Conservation (phyloP, 176 grass and related monocot species). For the Triticum dicoccoides region DNA sequence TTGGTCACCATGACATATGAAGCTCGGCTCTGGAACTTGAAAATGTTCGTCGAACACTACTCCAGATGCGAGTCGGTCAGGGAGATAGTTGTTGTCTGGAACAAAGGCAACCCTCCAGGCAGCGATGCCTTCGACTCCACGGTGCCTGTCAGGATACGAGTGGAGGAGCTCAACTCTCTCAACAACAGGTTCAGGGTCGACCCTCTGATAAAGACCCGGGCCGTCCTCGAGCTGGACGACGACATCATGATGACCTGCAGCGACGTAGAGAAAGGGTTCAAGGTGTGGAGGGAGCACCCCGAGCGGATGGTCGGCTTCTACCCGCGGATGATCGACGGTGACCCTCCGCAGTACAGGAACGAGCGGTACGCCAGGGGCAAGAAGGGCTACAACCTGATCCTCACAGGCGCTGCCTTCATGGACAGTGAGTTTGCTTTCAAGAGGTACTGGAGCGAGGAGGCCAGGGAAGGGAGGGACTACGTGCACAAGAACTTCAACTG, state of each 20-base stretch:
- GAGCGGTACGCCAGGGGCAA: constrained; percentile 92
- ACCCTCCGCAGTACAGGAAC: constrained; percentile 71
- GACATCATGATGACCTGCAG: constrained; percentile 99
- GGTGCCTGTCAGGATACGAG: constrained; percentile 85
- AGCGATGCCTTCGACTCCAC: constrained; percentile 67
- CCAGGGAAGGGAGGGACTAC: constrained; percentile 66
- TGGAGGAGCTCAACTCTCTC: constrained; percentile 84
- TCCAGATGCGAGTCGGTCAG: constrained; percentile 88
- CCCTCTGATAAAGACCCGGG: constrained; percentile 83
- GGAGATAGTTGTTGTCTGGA: constrained; percentile 98
- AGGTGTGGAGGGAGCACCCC: constrained; percentile 92
- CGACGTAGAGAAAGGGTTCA: constrained; percentile 95
- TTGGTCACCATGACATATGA: constrained; percentile 99
- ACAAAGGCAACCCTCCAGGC: constrained; percentile 83
- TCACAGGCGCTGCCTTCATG: constrained; percentile 96
- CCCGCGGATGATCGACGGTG: constrained; percentile 79
- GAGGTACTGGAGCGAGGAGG: constrained; percentile 85
- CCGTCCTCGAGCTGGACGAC: constrained; percentile 92
- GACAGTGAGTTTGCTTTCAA: constrained; percentile 80
- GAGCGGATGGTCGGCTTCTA: constrained; percentile 88
- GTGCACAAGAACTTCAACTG: constrained; percentile 95
- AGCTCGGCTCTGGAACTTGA: constrained; percentile 94
- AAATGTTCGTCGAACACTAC: constrained; percentile 89
- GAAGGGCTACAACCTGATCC: constrained; percentile 85
- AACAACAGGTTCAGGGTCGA: constrained; percentile 92